Conservation (phyloP, 176 grass and related monocot species). For the Saccharum spontaneum region DNA sequence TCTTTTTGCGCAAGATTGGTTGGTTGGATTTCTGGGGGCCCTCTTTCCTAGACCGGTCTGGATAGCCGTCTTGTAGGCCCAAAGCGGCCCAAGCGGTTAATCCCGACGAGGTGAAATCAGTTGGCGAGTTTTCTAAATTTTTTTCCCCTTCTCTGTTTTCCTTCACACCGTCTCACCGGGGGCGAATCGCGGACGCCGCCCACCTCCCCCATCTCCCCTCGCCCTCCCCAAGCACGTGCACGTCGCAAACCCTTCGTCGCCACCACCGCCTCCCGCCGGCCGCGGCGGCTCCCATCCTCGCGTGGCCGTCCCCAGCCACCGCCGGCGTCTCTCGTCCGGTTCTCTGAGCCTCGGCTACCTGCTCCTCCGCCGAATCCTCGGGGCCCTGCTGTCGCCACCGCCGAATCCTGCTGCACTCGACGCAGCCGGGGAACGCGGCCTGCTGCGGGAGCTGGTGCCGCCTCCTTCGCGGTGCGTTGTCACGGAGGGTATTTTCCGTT, state of each 20-base stretch:
- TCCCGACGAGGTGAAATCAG: conserved; percentile 14
- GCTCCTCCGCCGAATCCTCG: not conserved
- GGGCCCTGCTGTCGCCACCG: not conserved
- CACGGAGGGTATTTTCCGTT: conserved; percentile 20
- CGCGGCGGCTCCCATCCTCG: not conserved
- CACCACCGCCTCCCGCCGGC: conserved; percentile 12
- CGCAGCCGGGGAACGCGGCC: not conserved
- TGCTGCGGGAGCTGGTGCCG: not conserved
- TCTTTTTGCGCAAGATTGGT: too few species aligned
- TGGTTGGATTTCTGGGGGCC: too few species aligned
- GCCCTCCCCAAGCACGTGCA: conserved; percentile 6
- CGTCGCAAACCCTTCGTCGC: conserved; percentile 44
- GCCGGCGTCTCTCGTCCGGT: not conserved
- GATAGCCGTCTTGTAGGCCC: not conserved
- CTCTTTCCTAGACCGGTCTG: too few species aligned
- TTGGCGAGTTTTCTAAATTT: conserved; percentile 5
- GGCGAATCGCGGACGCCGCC: conserved; percentile 46
- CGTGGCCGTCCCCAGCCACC: conserved; percentile 7
- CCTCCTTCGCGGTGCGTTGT: not conserved
- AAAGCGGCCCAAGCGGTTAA: not conserved
- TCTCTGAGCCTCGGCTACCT: not conserved
- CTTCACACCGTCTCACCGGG: conserved; percentile 14
- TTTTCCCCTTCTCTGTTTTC: not conserved
- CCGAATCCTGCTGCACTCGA: not conserved
- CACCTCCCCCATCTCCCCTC: conserved; percentile 28